These are phyloP conservation scores for Saraca asoca DNA, from an alignment of 331 rosid species.

Conservation along the genomic window DNA sequence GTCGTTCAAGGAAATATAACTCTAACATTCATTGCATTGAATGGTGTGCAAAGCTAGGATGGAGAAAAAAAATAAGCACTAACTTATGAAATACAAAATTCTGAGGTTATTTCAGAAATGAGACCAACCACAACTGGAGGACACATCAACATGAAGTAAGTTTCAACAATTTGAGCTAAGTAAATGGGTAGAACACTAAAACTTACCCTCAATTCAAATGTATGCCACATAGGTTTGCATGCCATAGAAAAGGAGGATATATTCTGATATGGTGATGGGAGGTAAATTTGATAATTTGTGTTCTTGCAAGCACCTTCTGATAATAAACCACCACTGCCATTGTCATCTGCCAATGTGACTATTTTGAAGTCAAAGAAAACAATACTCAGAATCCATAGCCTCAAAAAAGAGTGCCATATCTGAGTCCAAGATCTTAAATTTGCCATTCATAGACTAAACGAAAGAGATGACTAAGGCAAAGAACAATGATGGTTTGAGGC, in stretches of 20 bases:
- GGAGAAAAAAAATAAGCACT: too few relatives aligned
- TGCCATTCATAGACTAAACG: constrained; percentile 58
- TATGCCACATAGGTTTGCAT: constrained; percentile 89
- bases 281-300: constrained; percentile 65
- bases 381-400: constrained; percentile 40
- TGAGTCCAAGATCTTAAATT: constrained; percentile 42
- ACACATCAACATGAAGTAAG: too few relatives aligned
- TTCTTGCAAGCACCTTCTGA: constrained; percentile 55
- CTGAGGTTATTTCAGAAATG: too few relatives aligned
- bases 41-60: too few relatives aligned
- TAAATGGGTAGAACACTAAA: background rate
- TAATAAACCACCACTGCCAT: constrained; percentile 32
- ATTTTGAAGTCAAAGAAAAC: constrained; percentile 40
- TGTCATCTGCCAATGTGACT: constrained; percentile 44
- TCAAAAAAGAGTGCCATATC: constrained; percentile 33
- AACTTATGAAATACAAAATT: too few relatives aligned
- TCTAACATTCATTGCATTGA: too few relatives aligned
- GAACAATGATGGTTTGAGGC: constrained; percentile 1
- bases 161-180: too few relatives aligned
- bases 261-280: constrained; percentile 85
- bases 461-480: constrained; percentile 29
- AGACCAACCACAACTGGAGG: too few relatives aligned
- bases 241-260: constrained; percentile 44
- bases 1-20: too few relatives aligned
- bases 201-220: constrained; percentile 82